Conservation (phyloP, 176 grass and related monocot species). For the Hyparrhenia diplandra region DNA sequence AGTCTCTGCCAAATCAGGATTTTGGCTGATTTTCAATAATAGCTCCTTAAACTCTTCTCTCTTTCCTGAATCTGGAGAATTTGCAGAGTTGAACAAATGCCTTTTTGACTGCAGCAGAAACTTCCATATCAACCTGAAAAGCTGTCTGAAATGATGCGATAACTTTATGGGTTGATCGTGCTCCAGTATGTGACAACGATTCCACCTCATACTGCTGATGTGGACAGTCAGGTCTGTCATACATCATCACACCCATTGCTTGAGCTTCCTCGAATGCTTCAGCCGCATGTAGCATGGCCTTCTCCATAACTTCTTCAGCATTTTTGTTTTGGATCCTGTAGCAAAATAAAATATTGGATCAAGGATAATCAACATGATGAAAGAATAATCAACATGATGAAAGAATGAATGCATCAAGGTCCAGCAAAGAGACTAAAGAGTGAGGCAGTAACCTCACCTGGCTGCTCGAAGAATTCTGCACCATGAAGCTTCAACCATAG, state of each 20-base stretch:
- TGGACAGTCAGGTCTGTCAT: conserved; percentile 72
- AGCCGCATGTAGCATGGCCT: conserved; percentile 48
- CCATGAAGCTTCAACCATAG: conserved; percentile 95
- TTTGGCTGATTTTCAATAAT: conserved; percentile 77
- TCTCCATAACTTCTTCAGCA: conserved; percentile 57
- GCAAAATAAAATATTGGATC: neutral
- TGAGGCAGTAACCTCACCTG: conserved; percentile 46
- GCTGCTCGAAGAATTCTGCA: conserved; percentile 92
- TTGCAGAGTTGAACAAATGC: conserved; percentile 70
- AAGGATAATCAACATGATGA: neutral
- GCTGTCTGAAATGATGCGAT: conserved; percentile 86
- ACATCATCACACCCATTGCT: conserved; percentile 96
- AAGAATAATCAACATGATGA: neutral
- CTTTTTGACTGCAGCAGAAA: conserved; percentile 74
- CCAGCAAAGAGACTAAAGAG: neutral
- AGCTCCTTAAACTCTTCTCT: conserved; percentile 78
- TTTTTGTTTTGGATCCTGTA: conserved; percentile 65
- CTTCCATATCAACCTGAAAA: conserved; percentile 91
- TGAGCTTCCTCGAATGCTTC: conserved; percentile 82
- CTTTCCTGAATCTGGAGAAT: conserved; percentile 41
- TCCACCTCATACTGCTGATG: conserved; percentile 58
- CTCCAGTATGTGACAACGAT: conserved; percentile 48
- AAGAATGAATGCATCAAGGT: neutral
- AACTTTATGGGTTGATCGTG: conserved; percentile 63
- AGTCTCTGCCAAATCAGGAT: conserved; percentile 55